phyloP scores from a whole-genome alignment of 2,329 filamentous ascomycete genomes.

The Ophiobolus disseminans region DNA sequence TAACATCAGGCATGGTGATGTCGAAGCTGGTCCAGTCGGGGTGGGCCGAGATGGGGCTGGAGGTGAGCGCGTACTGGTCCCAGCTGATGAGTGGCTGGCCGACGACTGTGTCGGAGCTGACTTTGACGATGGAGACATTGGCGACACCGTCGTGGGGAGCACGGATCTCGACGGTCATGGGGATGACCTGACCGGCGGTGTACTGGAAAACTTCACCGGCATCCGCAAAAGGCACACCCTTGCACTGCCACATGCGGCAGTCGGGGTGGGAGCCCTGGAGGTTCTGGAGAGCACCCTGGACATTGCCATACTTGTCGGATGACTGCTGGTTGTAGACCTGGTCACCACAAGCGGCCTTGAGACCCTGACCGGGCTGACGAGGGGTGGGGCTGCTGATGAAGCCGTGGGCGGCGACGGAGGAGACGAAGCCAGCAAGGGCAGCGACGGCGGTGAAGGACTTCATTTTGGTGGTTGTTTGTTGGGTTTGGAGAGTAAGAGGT shows the following conservation, averaged over 20 bases:
- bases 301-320: slow-evolving; percentile 63
- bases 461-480: slow-evolving; percentile 45
- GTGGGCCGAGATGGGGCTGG: slow-evolving; percentile 49
- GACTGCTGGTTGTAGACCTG: slow-evolving; percentile 62
- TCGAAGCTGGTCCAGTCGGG: slow-evolving; percentile 58
- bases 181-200: slow-evolving; percentile 57
- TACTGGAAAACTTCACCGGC: slow-evolving; percentile 59
- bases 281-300: slow-evolving; percentile 63
- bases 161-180: slow-evolving; percentile 56
- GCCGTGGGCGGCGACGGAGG: slow-evolving; percentile 61
- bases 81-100: slow-evolving; percentile 63
- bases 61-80: slow-evolving; percentile 61
- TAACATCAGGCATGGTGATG: slow-evolving; percentile 63
- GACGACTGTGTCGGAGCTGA: slow-evolving; percentile 60
- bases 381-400: slow-evolving; percentile 58
- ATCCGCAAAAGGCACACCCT: slow-evolving; percentile 65
- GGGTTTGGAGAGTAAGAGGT: slow-evolving; percentile 15
- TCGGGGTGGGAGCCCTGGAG: slow-evolving; percentile 53
- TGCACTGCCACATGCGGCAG: slow-evolving; percentile 65
- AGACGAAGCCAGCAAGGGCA: slow-evolving; percentile 52
- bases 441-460: slow-evolving; percentile 53
- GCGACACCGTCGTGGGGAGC: slow-evolving; percentile 63
- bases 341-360: slow-evolving; percentile 60
- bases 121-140: slow-evolving; percentile 67
- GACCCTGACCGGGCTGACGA: slow-evolving; percentile 60